Evolutionary conservation across 2,329 filamentous ascomycete genomes (phyloP).

Genomic region (Claviceps citrina): DNA sequence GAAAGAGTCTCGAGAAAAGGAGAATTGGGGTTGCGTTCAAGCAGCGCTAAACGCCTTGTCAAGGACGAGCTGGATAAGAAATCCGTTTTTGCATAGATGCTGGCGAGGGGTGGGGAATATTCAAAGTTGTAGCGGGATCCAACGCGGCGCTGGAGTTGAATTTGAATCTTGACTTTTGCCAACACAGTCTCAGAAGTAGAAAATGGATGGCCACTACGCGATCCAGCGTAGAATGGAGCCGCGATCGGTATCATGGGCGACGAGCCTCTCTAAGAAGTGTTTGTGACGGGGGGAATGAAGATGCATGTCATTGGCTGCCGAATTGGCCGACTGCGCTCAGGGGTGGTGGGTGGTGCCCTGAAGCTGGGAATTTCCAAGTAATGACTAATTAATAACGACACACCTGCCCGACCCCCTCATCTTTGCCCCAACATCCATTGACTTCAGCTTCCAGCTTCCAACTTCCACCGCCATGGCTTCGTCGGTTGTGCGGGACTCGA

Average conservation of each 20-base stretch:
- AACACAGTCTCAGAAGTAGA: neutral
- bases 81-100: constrained; percentile 52
- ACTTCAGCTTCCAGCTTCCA: neutral
- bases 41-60: constrained; percentile 45
- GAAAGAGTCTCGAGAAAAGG: constrained; percentile 61
- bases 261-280: too few species aligned
- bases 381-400: neutral
- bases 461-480: constrained; percentile 3
- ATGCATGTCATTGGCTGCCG: too few species aligned
- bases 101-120: neutral
- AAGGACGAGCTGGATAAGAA: constrained; percentile 61
- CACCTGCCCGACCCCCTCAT: neutral
- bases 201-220: too few species aligned
- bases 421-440: neutral
- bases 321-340: neutral
- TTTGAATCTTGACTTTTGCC: neutral
- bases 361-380: too few species aligned
- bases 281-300: too few species aligned
- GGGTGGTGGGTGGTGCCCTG: too few species aligned
- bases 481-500: neutral
- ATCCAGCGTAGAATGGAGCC: too few species aligned
- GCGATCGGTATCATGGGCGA: too few species aligned
- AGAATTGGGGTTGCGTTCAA: constrained; percentile 57
- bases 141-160: constrained; percentile 1
- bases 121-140: neutral